Evolutionary conservation across 78 protist species (phyloP).

Genomic region (Protostelium mycophagum): DNA sequence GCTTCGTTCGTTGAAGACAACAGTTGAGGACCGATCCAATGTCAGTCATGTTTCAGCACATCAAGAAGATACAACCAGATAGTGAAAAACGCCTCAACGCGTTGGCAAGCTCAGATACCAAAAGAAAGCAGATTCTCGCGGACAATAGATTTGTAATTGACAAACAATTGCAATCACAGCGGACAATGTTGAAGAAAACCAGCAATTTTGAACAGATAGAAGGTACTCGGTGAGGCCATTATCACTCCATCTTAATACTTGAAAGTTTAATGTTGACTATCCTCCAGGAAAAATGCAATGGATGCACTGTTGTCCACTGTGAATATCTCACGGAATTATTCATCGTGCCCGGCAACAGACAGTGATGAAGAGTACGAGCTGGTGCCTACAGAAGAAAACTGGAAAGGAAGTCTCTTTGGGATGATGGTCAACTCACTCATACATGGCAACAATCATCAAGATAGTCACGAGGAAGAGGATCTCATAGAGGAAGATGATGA

Average conservation of each 20-base stretch:
- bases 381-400: neutral
- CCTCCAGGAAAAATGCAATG: neutral
- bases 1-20: no score
- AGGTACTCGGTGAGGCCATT: neutral
- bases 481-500: neutral
- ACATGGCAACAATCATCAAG: neutral
- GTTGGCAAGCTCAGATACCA: neutral
- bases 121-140: neutral
- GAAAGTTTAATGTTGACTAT: neutral
- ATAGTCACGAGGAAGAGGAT: neutral
- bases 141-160: neutral
- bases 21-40: neutral
- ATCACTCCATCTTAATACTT: neutral
- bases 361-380: neutral
- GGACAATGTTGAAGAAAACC: neutral
- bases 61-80: neutral
- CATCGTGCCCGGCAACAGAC: neutral
- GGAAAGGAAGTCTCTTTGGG: neutral
- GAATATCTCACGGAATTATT: neutral
- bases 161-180: neutral
- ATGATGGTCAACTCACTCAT: neutral
- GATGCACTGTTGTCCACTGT: neutral
- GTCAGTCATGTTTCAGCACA: neutral
- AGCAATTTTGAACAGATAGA: neutral
- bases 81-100: neutral